Base-by-base conservation (phyloP, 139 green algal species). In the Coelastrella sp. region DNA sequence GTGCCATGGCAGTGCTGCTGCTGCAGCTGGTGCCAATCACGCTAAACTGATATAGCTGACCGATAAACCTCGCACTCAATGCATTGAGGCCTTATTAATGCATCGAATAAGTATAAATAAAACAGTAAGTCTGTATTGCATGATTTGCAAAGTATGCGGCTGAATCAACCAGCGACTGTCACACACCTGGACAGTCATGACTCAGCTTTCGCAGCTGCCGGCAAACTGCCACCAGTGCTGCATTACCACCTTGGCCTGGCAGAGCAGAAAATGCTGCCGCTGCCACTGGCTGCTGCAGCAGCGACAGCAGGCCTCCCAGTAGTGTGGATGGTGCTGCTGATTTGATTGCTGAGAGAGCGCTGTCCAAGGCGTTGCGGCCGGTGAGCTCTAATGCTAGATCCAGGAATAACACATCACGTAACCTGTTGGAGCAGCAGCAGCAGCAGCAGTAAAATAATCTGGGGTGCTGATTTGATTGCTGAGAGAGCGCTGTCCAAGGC, bases 361-460 rank as follows among this genome's bases (percentile, higher is more conserved):
- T 20, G 87, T 97, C 95, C 4, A 96, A 54, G 0, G 90, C 85
- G 3, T 88, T 90, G 6, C 94, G 86, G n/a, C 85, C 89, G 0
- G 92, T 87, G 0, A 78, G 78, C 58, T 97, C 94, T 14, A 98
- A 89, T 0, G 95, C 95, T 59, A 96, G 73, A 91, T 98, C 96
- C 66, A 98, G 93, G 83, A 96, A 97, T 11, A 96, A 19, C 3
- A 96, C 89, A 54, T 97, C 95, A 60, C 74, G 47, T 86, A 95
- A 89, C 86, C 95, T 94, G 90, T 73, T 23, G 5, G 5, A 56
- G 8, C 82, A 64, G 65, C 64, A 76, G 64, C 64, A 78, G 32
- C 8, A 65, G 47, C 54, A 83, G n/a, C n/a, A n/a, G n/a, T n/a
- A n/a, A n/a, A n/a, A n/a, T n/a, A n/a, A n/a, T n/a, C n/a, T n/a